Evolutionary conservation across 73 alveolate genomes (phyloP).

Genomic region (Paramecium sonneborni): DNA sequence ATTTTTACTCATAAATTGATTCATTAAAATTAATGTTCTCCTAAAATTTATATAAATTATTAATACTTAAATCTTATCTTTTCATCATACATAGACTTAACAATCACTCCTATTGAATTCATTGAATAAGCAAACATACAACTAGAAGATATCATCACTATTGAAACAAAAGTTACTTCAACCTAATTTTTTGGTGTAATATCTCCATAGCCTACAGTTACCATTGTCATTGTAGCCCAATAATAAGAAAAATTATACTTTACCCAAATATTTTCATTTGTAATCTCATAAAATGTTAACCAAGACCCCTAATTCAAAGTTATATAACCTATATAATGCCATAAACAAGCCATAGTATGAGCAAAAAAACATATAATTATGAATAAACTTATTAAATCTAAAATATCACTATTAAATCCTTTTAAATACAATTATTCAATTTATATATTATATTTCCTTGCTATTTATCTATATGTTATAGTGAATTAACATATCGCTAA

Average conservation of each 20-base stretch:
- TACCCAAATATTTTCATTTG: neutral
- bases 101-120: slow-evolving; percentile 52
- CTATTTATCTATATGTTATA: neutral
- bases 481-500: neutral
- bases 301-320: slow-evolving; percentile 11
- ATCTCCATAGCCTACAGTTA: slow-evolving; percentile 67
- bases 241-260: slow-evolving; percentile 46
- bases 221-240: slow-evolving; percentile 56
- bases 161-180: slow-evolving; percentile 7
- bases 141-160: slow-evolving; percentile 34
- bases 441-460: neutral
- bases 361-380: slow-evolving; percentile 13
- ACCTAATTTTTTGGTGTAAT: slow-evolving; percentile 37
- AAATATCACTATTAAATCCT: neutral
- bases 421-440: neutral
- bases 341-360: slow-evolving; percentile 30
- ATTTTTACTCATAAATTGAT: neutral
- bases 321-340: neutral
- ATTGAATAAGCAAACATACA: slow-evolving; percentile 58
- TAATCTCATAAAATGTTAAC: neutral
- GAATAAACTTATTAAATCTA: neutral
- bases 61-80: neutral
- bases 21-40: slow-evolving; percentile 8
- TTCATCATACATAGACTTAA: slow-evolving; percentile 2
- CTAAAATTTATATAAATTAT: neutral